Evolutionary conservation across 2,329 filamentous ascomycete species (phyloP).

Genomic region (Nemania sp.): DNA sequence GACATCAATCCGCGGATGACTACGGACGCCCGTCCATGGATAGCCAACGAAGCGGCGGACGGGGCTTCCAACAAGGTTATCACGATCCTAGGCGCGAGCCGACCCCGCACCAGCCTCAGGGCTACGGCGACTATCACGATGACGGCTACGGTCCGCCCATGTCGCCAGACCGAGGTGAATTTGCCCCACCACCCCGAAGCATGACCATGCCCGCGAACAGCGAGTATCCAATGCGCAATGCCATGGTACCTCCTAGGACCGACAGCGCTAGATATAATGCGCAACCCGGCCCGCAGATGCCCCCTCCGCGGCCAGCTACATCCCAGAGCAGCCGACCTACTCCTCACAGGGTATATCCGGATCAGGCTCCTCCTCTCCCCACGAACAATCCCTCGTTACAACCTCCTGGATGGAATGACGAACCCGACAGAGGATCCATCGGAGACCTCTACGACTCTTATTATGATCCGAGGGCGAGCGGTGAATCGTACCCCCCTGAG

Average conservation of each 20-base stretch:
- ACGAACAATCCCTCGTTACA: conserved; percentile 37
- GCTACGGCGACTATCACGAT: conserved; percentile 45
- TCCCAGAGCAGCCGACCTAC: conserved; percentile 56
- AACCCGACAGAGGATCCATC: conserved; percentile 44
- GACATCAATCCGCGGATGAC: conserved; percentile 41
- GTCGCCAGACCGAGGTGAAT: conserved; percentile 46
- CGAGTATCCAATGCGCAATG: conserved; percentile 41
- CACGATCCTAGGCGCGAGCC: conserved; percentile 42
- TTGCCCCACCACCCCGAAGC: conserved; percentile 58
- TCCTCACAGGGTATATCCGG: conserved; percentile 56
- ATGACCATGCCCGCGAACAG: conserved; percentile 63
- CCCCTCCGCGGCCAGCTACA: conserved; percentile 58
- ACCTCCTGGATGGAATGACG: conserved; percentile 43
- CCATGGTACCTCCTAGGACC: conserved; percentile 41
- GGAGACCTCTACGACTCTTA: conserved; percentile 61
- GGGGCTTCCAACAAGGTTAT: conserved; percentile 45
- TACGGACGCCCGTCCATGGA: conserved; percentile 43
- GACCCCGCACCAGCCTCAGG: conserved; percentile 39
- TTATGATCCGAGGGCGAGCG: conserved; percentile 46
- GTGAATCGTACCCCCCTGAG: conserved; percentile 39
- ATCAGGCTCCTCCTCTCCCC: conserved; percentile 45
- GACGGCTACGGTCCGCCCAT: conserved; percentile 43
- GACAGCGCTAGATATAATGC: conserved; percentile 53
- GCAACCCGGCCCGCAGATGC: conserved; percentile 48
- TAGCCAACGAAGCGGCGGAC: conserved; percentile 36